Conservation (phyloP, 148 eudicot species). For the Rhododendron henanense region DNA sequence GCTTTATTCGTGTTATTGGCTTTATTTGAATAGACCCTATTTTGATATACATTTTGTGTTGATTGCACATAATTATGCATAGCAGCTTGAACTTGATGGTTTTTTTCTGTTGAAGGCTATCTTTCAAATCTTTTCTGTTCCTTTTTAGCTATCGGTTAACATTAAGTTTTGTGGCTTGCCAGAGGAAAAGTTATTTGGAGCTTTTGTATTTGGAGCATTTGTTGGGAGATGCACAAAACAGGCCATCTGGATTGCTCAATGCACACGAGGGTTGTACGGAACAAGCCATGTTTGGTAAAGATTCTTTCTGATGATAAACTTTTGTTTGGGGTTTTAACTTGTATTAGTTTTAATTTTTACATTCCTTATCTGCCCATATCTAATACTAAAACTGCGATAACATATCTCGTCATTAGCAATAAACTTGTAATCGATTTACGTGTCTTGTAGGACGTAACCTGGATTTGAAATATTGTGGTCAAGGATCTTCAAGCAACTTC, state of each 20-base stretch:
- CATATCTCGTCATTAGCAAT: background rate
- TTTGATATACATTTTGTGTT: background rate
- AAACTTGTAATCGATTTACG: background rate
- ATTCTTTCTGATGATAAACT: background rate
- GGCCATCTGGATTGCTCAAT: slow-evolving; percentile 18
- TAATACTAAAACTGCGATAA: background rate
- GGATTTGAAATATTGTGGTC: slow-evolving; percentile 16
- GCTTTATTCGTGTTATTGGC: background rate
- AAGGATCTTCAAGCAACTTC: slow-evolving; percentile 32
- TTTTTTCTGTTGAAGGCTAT: background rate
- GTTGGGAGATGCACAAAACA: slow-evolving; percentile 24
- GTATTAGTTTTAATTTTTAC: background rate
- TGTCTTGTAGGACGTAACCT: slow-evolving; percentile 36
- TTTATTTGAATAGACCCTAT: background rate
- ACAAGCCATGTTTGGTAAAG: slow-evolving; percentile 20
- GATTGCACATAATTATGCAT: background rate
- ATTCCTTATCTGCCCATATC: background rate
- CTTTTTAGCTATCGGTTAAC: background rate
- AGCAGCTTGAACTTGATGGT: background rate
- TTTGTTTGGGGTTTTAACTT: slow-evolving; percentile 9
- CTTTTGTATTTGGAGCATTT: slow-evolving; percentile 34
- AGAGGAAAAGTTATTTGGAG: slow-evolving; percentile 54
- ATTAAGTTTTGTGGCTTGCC: slow-evolving; percentile 10
- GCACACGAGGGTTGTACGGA: slow-evolving; percentile 22
- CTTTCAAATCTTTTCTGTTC: background rate